These are phyloP conservation scores for Citeromyces siamensis DNA, from an alignment of 1,139 yeast species.

Conservation along the genomic window DNA sequence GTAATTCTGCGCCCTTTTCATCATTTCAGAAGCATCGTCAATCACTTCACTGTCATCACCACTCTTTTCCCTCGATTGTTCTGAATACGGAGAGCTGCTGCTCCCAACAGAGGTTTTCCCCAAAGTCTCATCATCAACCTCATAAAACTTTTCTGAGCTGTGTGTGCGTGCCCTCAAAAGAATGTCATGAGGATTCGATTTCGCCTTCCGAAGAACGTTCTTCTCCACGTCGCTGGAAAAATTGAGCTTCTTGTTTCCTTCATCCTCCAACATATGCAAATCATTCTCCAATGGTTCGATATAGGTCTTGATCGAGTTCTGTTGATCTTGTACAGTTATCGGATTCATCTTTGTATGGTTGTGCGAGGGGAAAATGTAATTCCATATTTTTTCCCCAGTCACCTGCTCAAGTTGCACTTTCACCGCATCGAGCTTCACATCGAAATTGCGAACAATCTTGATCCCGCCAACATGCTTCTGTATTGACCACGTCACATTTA, in stretches of 20 bases:
- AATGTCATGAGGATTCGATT: neutral
- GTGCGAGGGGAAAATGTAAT: slow-evolving; percentile 40
- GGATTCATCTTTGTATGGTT: slow-evolving; percentile 12
- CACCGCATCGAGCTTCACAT: slow-evolving; percentile 40
- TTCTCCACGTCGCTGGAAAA: neutral
- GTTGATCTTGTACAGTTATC: neutral
- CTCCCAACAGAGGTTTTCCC: slow-evolving; percentile 4
- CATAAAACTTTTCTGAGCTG: slow-evolving; percentile 7
- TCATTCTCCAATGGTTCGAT: slow-evolving; percentile 5
- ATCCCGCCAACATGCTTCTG: slow-evolving; percentile 61
- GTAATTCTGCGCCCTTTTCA: slow-evolving; percentile 43
- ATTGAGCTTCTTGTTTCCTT: slow-evolving; percentile 4
- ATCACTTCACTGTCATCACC: slow-evolving; percentile 4
- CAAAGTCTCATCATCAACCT: slow-evolving; percentile 8
- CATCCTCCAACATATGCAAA: slow-evolving; percentile 8
- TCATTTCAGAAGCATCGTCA: slow-evolving; percentile 33
- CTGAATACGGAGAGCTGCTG: neutral
- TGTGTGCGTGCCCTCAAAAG: neutral
- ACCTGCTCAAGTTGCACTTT: slow-evolving; percentile 46
- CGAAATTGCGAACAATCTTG: slow-evolving; percentile 40
- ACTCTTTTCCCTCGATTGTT: slow-evolving; percentile 6
- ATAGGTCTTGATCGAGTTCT: neutral
- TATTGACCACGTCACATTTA: slow-evolving; percentile 43
- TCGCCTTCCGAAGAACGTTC: neutral
- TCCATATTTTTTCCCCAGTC: slow-evolving; percentile 43